Percentiles rank a stretch among this genome's conserved stretches.
Conservation (phyloP, 192 early-diverging fungal genomes). For the Entomortierella chlamydospora region DNA sequence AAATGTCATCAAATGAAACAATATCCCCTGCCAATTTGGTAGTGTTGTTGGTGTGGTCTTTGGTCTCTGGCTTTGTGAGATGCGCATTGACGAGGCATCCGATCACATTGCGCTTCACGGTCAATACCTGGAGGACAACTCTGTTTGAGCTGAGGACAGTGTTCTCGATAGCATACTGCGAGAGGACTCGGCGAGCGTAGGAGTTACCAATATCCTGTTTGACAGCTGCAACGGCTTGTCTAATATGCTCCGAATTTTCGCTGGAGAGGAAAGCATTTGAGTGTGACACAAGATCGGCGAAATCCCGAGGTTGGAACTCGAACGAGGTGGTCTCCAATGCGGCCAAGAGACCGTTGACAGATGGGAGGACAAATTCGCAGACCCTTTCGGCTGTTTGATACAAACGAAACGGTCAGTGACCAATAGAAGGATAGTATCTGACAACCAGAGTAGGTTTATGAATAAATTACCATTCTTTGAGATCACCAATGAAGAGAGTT, state of each 20-base stretch:
- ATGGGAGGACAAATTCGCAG: slow-evolving; percentile 67
- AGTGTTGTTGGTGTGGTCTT: slow-evolving; percentile 7
- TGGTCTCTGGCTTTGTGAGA: slow-evolving; percentile 4
- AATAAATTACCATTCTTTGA: slow-evolving; percentile 33
- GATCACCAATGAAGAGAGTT: slow-evolving; percentile 22
- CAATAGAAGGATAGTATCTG: background rate
- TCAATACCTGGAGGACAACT: slow-evolving; percentile 60
- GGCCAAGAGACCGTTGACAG: slow-evolving; percentile 67
- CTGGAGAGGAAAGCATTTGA: slow-evolving; percentile 62
- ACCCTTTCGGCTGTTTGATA: slow-evolving; percentile 46
- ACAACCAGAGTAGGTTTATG: background rate
- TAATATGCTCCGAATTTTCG: slow-evolving; percentile 58
- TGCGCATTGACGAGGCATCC: slow-evolving; percentile 56
- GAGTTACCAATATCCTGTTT: slow-evolving; percentile 49
- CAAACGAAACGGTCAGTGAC: background rate
- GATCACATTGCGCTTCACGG: slow-evolving; percentile 65
- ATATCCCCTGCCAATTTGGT: background rate
- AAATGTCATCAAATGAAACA: slow-evolving; percentile 52
- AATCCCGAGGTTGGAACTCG: slow-evolving; percentile 58
- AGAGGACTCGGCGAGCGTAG: slow-evolving; percentile 63
- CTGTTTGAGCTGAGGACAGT: slow-evolving; percentile 66
- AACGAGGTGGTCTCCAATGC: slow-evolving; percentile 63
- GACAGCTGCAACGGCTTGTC: slow-evolving; percentile 50
- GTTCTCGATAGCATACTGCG: slow-evolving; percentile 57
- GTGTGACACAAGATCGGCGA: slow-evolving; percentile 59